Evolutionary conservation across 2,329 filamentous ascomycete species (phyloP), one percentile per base, ranked within the genome.

Genomic region (Magnaporthiopsis incrustans): DNA sequence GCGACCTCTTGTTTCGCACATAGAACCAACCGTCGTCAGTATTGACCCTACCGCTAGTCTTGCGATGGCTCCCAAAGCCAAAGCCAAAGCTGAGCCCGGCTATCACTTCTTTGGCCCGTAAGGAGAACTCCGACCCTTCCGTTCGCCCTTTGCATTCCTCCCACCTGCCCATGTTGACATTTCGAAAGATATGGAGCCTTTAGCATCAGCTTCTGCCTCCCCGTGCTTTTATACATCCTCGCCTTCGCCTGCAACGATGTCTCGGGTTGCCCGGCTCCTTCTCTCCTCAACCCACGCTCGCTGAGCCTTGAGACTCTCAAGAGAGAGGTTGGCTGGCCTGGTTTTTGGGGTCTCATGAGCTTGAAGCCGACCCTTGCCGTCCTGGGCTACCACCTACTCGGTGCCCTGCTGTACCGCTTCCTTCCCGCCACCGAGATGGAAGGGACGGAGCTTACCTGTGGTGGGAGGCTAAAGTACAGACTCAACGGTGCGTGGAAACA

Each of bases 211-310:
- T 89, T 96, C 70, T 88, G 88, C 64, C 85, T 97, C 0, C 94
- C 94, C 0, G 66, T 92, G 57, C 82, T 93, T 68, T 85, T 92
- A 70, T 96, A 95, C 77, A 74, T 87, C 70, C 89, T 94, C 73
- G 83, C 88, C 60, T 96, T 97, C 73, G 81, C 89, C 71, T 97
- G 94, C 83, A 98, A 97, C 78, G 93, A 98, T 75, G 81, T 96
- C 67, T 89, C 91, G 11, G 94, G 95, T 65, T 98, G 95, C 73
- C 95, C 94, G 60, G 88, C 91, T 3, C 92, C 93, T 4, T 92
- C 90, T 4, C 81, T 94, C 11, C 82, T 96, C 53, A 82, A 83
- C 69, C 92, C 90, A 38, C 87, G 83, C 64, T 89, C 85, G 11
- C 78, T 97, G 66, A 87, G 87, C 57, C 78, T 92, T 60, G 84